A percentile compares a stretch with the other conserved stretches of the same genome.
These are phyloP conservation scores for Flaveria ramosissima DNA, from an alignment of 129 eudicot species.

Conservation along the genomic window DNA sequence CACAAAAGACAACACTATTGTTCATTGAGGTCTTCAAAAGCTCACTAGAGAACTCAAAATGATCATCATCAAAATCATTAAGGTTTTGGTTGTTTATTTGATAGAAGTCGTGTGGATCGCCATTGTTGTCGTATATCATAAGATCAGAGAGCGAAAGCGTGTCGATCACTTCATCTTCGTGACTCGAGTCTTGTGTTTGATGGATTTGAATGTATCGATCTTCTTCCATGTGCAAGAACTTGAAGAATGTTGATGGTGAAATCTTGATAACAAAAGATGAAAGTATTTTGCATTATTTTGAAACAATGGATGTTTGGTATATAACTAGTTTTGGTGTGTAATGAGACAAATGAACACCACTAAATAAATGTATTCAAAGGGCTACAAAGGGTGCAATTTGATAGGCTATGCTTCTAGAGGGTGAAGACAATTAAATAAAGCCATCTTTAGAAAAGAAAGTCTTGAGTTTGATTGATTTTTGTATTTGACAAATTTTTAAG, in stretches of 20 bases:
- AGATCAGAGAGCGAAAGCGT: constrained; percentile 49
- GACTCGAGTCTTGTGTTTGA: constrained; percentile 25
- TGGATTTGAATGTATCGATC: constrained; percentile 12
- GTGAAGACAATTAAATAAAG: constrained; percentile 7
- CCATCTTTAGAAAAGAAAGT: constrained; percentile 16
- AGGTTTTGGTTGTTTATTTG: constrained; percentile 22
- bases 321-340: constrained; percentile 22
- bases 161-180: constrained; percentile 40
- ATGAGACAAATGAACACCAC: constrained; percentile 20
- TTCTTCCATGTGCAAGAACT: constrained; percentile 32
- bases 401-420: constrained; percentile 39
- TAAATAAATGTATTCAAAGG: constrained; percentile 21
- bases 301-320: constrained; percentile 14
- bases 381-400: constrained; percentile 32
- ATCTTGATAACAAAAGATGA: constrained; percentile 7
- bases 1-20: constrained; percentile 54
- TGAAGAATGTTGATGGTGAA: constrained; percentile 5
- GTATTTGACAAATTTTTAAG: not conserved
- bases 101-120: constrained; percentile 31
- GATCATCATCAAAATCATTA: constrained; percentile 32
- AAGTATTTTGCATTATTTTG: constrained; percentile 4
- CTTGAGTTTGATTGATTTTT: constrained; percentile 10
- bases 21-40: constrained; percentile 34
- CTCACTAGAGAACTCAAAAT: constrained; percentile 67
- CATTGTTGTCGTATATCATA: constrained; percentile 33